Base-by-base conservation (phyloP, 257 asterid species). In the Prunella vulgaris region DNA sequence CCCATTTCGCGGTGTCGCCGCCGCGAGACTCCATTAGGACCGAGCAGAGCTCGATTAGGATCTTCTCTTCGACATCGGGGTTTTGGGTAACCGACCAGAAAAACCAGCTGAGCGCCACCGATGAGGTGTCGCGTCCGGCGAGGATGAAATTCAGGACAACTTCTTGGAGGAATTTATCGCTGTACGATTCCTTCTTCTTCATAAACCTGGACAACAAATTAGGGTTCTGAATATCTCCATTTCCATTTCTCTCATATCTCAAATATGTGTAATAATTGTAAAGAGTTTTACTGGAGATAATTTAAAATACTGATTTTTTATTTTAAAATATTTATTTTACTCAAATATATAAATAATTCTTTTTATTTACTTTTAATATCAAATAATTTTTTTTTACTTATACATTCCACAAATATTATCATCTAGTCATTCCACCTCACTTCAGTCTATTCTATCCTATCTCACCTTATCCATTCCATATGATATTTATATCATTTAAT, bases 31-130 rank as follows among this genome's bases (percentile, higher is more conserved):
- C 84, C 42, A 2, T 53, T 4, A 84, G 22, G 46, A 81, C 40
- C 0, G 84, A 52, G 75, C 84, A 78, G 10, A 84, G 62, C 38
- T 84, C 88, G 18, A 59, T 21, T 1, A 84, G 22, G 21, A 84
- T 76, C 22, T 74, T 76, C 70, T 84, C 86, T 38, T 84, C 88
- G n/a, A 78, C 86, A 25, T 38, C 7, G 5, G 82, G 88, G 52
- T 81, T 76, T 14, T 24, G 37, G 6, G 62, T 78, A 0, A 84
- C 75, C 62, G 78, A 13, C 88, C 88, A 84, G 69, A 84, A 84
- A 22, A 84, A 84, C 88, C 88, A 84, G 74, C 85, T 83, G 3
- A 83, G 85, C 22, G 88, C 88, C 68, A 80, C 88, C 5, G 88
- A 83, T 0, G 88, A 83, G 4, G 87, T 83, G 75, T 83, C 87